Evolutionary conservation across 805 yeast species (phyloP), one percentile per base, ranked within the genome.

Genomic region (Martiniozyma abietophila): DNA sequence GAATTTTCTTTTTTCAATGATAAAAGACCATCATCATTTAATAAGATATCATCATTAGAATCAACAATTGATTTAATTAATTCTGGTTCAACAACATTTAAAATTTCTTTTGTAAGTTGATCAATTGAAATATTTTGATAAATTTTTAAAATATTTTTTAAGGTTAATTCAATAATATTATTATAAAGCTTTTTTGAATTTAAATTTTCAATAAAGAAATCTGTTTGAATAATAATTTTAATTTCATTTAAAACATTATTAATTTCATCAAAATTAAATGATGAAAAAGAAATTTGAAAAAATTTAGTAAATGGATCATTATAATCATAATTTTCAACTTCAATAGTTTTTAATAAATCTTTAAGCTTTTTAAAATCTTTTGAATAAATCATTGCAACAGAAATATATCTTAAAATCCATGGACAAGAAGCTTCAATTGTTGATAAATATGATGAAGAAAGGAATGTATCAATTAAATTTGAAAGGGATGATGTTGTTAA

Each of bases 401-500:
- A 69, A 36, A 78, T 53, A 50, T 78, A 78, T 48, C 84, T 67
- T 43, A 76, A 53, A 32, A 78, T 60, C 85, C 85, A 78, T 15
- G 84, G 85, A 49, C 77, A 69, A 7, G 80, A 64, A 21, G 81
- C 80, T 57, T 78, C 83, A 50, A 77, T 76, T 3, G 82, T 69
- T 39, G 76, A 70, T 40, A 77, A 55, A 53, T 74, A 75, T 6
- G 78, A 70, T 4, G 78, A 67, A 12, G 73, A 61, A 50, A 74
- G 67, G 53, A 74, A 73, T 34, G 74, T 50, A 42, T 78, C 83
- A 38, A 69, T 61, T 39, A 78, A 56, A 29, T 63, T 62, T 35
- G 72, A 78, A 20, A 65, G 49, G 8, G 79, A 31, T 6, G 5
- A 18, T 3, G 18, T 6, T 3, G 7, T 19, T 23, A 22, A 27